These are phyloP conservation scores for Pseudogymnoascus sp. DNA, from an alignment of 2,329 filamentous ascomycete genomes.

Conservation along the genomic window DNA sequence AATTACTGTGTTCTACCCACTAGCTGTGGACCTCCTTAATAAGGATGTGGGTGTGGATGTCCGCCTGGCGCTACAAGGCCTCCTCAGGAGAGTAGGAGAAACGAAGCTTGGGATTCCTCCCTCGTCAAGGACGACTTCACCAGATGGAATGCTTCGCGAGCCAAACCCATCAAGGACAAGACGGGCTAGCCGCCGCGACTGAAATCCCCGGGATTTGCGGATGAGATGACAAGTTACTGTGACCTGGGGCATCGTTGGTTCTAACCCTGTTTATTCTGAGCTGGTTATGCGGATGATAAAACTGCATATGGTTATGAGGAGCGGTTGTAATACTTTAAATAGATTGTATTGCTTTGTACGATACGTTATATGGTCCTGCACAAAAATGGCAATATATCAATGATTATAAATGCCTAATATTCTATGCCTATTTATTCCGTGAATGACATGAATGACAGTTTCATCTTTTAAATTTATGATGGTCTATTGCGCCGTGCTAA, in stretches of 20 bases:
- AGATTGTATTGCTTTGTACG: conserved; percentile 6
- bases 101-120: conserved; percentile 43
- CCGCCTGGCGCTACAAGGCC: conserved; percentile 63
- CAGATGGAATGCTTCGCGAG: not conserved
- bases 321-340: conserved; percentile 3
- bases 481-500: not conserved
- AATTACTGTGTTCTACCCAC: conserved; percentile 74
- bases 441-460: not conserved
- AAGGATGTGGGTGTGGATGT: conserved; percentile 77
- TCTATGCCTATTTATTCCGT: not conserved
- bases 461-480: conserved; percentile 22
- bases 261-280: conserved; percentile 1
- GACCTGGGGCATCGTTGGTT: not conserved
- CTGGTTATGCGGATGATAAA: conserved; percentile 5
- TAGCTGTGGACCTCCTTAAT: conserved; percentile 71
- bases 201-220: not conserved
- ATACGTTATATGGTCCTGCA: conserved; percentile 5
- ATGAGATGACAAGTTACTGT: not conserved
- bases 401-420: not conserved
- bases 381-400: conserved; percentile 8
- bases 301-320: conserved; percentile 1
- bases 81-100: conserved; percentile 79
- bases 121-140: conserved; percentile 13
- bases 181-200: conserved; percentile 4
- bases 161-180: not conserved